Conservation (phyloP, 805 yeast species). For the Yarrowia yakushimensis region DNA sequence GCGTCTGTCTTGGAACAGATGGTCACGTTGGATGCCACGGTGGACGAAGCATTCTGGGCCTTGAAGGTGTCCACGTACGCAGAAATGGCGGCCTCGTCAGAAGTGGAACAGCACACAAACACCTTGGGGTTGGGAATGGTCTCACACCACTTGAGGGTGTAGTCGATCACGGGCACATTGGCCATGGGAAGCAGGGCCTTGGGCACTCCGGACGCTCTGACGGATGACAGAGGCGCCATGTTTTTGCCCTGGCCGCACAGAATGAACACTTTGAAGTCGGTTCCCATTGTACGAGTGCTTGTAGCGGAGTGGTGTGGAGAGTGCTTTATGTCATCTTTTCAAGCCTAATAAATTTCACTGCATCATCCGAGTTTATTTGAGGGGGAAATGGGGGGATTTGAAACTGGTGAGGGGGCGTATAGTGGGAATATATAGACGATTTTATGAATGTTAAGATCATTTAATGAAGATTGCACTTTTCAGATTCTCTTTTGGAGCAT, state of each 20-base stretch:
- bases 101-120: slow-evolving; percentile 12
- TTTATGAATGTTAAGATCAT: too few species aligned
- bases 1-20: slow-evolving; percentile 18
- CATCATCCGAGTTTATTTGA: not conserved
- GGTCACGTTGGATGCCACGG: not conserved
- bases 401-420: too few species aligned
- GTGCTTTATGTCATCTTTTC: not conserved
- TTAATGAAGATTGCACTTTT: not conserved
- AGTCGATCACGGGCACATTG: slow-evolving; percentile 80
- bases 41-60: not conserved
- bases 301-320: not conserved
- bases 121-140: slow-evolving; percentile 45
- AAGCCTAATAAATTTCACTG: slow-evolving; percentile 12
- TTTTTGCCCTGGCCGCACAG: slow-evolving; percentile 81
- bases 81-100: not conserved
- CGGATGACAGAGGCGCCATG: slow-evolving; percentile 62
- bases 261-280: slow-evolving; percentile 92
- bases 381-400: not conserved
- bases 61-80: not conserved
- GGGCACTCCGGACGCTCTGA: slow-evolving; percentile 60
- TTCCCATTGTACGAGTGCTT: slow-evolving; percentile 33
- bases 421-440: too few species aligned
- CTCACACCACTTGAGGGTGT: slow-evolving; percentile 91
- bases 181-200: slow-evolving; percentile 90
- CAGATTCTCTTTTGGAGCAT: not conserved